Evolutionary conservation across 2,329 filamentous ascomycete genomes (phyloP), one percentile per base, ranked within the genome.

Genomic region (Aspergillus uvarum): DNA sequence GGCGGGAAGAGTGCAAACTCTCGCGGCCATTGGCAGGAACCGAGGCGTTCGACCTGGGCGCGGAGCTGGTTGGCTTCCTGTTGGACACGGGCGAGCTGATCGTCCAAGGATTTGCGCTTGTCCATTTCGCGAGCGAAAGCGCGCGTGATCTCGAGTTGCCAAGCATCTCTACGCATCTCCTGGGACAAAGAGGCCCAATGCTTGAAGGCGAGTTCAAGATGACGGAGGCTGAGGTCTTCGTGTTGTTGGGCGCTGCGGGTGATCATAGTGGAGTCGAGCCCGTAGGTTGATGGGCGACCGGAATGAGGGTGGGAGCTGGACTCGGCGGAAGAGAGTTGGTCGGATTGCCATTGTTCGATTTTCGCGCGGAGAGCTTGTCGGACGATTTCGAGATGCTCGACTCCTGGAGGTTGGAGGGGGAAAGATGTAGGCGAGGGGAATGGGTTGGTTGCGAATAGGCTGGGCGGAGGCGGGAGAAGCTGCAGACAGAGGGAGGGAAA

Each of bases 401-500:
- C 82, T 1, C 86, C 87, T 0, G 93, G 93, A 1, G 90, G 88
- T 22, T 86, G 81, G 32, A 96, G 85, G 0, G 92, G 92, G 87
- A 94, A 96, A 0, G 91, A 95, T 3, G 88, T 86, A 21, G 86
- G 82, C 0, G 89, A 91, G 1, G 92, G 82, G 69, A 96, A 89
- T 31, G 92, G 91, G 6, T 89, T 91, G 0, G 88, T 85, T 10
- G 91, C 89, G 77, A 93, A 94, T 6, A 97, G 81, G 0, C 91
- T 95, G 4, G 91, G 88, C 3, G 93, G 92, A 10, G 90, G 83
- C 38, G 89, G 86, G 1, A 98, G 85, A 65, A 94, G 89, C 64
- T 89, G 90, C 11, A 97, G 84, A 38, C 89, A 92, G 47, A 98
- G 83, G 6, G 90, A 88, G 6, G 93, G 92, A 69, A 96, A 97